Conservation (phyloP, 768 basidiomycete genomes). For the Pholiota conissans region DNA sequence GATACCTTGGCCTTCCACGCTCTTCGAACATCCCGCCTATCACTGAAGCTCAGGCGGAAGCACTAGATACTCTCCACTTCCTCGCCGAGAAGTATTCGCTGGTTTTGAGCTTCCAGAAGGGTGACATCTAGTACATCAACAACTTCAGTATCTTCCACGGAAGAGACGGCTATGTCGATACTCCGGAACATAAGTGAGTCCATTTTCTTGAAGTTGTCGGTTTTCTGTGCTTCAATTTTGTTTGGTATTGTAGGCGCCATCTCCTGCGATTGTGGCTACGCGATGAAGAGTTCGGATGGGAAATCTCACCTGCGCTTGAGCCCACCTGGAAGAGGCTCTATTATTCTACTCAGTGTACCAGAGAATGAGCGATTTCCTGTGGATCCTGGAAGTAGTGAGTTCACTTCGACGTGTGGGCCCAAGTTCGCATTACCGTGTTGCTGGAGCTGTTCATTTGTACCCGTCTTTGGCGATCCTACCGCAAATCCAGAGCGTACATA, state of each 20-base stretch:
- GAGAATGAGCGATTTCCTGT: conserved; percentile 36
- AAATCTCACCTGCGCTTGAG: conserved; percentile 30
- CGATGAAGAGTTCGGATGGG: conserved; percentile 39
- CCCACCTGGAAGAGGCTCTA: conserved; percentile 33
- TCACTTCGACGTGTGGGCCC: not conserved
- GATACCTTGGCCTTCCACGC: conserved; percentile 37
- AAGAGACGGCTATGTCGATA: conserved; percentile 42
- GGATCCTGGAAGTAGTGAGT: conserved; percentile 30
- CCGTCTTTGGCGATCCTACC: too few species aligned
- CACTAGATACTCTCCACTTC: conserved; percentile 45
- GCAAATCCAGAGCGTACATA: too few species aligned
- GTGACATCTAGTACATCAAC: conserved; percentile 51
- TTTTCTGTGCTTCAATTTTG: not conserved
- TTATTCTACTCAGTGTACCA: conserved; percentile 27
- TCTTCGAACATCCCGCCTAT: conserved; percentile 42
- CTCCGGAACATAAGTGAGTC: conserved; percentile 35
- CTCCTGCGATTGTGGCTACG: conserved; percentile 38
- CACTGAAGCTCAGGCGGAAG: conserved; percentile 49
- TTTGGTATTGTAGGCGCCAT: conserved; percentile 27
- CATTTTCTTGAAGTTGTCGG: not conserved
- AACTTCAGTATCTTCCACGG: conserved; percentile 46
- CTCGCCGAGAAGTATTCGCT: conserved; percentile 42
- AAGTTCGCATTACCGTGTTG: not conserved
- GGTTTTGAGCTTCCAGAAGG: conserved; percentile 46
- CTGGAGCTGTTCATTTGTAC: not conserved